Evolutionary conservation across 371 early-diverging fungal species (phyloP).

Genomic region (Entomophthora muscae): DNA sequence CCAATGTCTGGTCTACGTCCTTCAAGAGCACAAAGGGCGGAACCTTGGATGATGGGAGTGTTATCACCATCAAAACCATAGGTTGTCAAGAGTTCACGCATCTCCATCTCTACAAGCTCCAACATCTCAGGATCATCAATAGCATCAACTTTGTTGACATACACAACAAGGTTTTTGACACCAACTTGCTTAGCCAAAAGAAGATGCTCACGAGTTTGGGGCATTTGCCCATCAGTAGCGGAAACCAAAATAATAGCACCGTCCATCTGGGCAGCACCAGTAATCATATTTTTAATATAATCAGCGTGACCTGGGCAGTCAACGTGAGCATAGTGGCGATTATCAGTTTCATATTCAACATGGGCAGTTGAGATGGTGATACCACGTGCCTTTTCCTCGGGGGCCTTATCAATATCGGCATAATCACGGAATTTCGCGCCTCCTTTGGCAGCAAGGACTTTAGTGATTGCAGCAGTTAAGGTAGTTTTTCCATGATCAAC

Average conservation of each 20-base stretch:
- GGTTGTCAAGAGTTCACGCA: slow-evolving; percentile 83
- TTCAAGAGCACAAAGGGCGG: slow-evolving; percentile 91
- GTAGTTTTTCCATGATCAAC: slow-evolving; percentile 99
- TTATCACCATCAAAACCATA: slow-evolving; percentile 91
- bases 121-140: slow-evolving; percentile 93
- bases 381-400: slow-evolving; percentile 94
- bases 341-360: slow-evolving; percentile 85
- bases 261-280: slow-evolving; percentile 98
- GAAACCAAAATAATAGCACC: slow-evolving; percentile 98
- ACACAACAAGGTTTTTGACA: slow-evolving; percentile 86
- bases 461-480: slow-evolving; percentile 97
- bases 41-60: slow-evolving; percentile 87
- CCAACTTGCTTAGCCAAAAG: slow-evolving; percentile 95
- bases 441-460: slow-evolving; percentile 64
- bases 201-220: slow-evolving; percentile 96
- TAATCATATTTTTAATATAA: slow-evolving; percentile 99
- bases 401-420: slow-evolving; percentile 92
- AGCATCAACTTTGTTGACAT: slow-evolving; percentile 98
- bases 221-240: slow-evolving; percentile 87
- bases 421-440: slow-evolving; percentile 85
- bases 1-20: slow-evolving; percentile 84
- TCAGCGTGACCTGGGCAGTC: slow-evolving; percentile 99
- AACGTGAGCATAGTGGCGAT: slow-evolving; percentile 91
- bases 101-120: slow-evolving; percentile 97
- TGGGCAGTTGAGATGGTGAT: slow-evolving; percentile 94